Evolutionary conservation across 2,329 filamentous ascomycete species (phyloP).

Genomic region (Fusarium sarcochroum): DNA sequence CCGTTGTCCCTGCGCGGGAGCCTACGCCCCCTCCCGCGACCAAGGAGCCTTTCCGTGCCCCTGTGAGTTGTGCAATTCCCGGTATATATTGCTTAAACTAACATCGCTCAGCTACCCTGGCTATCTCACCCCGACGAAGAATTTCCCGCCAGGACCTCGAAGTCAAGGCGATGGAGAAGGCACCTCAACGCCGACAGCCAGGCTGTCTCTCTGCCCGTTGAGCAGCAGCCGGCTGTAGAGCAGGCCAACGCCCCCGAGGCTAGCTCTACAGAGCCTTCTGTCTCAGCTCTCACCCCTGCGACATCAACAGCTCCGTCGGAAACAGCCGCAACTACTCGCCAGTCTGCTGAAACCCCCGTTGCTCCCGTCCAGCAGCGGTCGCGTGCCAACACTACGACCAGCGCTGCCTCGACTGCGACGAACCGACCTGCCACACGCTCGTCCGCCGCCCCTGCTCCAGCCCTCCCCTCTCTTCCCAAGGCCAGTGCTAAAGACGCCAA

Average conservation of each 20-base stretch:
- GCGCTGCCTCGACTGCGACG: slow-evolving; percentile 45
- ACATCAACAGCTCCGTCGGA: slow-evolving; percentile 36
- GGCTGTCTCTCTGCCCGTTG: slow-evolving; percentile 60
- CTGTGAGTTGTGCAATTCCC: slow-evolving; percentile 57
- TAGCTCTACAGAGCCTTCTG: slow-evolving; percentile 31
- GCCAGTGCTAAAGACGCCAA: slow-evolving; percentile 50
- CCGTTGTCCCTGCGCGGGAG: slow-evolving; percentile 42
- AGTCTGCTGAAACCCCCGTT: slow-evolving; percentile 52
- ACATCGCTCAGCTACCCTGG: slow-evolving; percentile 67
- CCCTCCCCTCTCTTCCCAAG: slow-evolving; percentile 64
- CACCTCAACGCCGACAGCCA: slow-evolving; percentile 54
- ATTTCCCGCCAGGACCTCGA: slow-evolving; percentile 62
- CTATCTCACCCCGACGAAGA: slow-evolving; percentile 64
- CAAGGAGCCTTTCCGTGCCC: slow-evolving; percentile 60
- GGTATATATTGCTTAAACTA: slow-evolving; percentile 1
- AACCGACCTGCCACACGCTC: slow-evolving; percentile 50
- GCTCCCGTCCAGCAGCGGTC: slow-evolving; percentile 51
- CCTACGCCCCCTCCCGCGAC: slow-evolving; percentile 45
- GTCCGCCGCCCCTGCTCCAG: slow-evolving; percentile 58
- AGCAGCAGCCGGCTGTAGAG: slow-evolving; percentile 54
- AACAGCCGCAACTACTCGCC: slow-evolving; percentile 38
- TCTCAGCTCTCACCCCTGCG: slow-evolving; percentile 32
- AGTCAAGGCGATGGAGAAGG: slow-evolving; percentile 61
- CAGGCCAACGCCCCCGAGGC: slow-evolving; percentile 40
- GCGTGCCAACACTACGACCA: slow-evolving; percentile 46